These are phyloP conservation scores for Populus davidiana DNA, from an alignment of 345 rosid genomes.

Conservation along the genomic window DNA sequence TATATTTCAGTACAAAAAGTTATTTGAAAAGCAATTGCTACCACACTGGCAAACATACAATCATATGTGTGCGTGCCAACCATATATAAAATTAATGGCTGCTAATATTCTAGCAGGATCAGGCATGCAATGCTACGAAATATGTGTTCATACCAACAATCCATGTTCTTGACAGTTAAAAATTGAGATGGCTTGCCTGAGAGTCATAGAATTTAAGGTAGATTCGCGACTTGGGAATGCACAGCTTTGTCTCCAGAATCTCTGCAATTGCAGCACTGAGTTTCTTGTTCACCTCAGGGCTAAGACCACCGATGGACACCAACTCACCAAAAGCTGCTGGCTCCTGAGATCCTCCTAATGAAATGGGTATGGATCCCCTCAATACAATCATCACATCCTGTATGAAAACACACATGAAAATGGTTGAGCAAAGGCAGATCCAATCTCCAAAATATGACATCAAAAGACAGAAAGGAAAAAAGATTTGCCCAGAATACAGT, in stretches of 20 bases:
- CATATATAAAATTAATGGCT: not conserved
- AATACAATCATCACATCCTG: slow-evolving; percentile 97
- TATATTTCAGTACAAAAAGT: too few species aligned
- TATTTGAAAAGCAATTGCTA: too few species aligned
- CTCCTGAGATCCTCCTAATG: slow-evolving; percentile 88
- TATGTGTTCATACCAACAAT: slow-evolving; percentile 16
- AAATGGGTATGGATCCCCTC: slow-evolving; percentile 91
- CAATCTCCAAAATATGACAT: too few species aligned
- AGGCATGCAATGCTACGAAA: too few species aligned
- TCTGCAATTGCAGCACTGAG: slow-evolving; percentile 71
- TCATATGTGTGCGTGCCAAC: too few species aligned
- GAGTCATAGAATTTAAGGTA: slow-evolving; percentile 87
- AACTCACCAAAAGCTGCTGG: slow-evolving; percentile 94
- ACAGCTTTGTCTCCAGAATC: slow-evolving; percentile 73
- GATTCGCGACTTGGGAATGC: slow-evolving; percentile 75
- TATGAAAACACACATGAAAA: slow-evolving; percentile 8
- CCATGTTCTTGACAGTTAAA: slow-evolving; percentile 18
- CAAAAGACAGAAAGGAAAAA: too few species aligned
- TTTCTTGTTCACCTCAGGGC: slow-evolving; percentile 78
- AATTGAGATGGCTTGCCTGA: slow-evolving; percentile 53
- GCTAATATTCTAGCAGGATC: slow-evolving; percentile 22
- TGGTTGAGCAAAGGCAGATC: too few species aligned
- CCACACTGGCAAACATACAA: too few species aligned
- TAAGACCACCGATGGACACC: slow-evolving; percentile 88
- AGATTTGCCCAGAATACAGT: too few species aligned